These are phyloP conservation scores for Claviceps maximensis DNA, from an alignment of 2,329 filamentous ascomycete species.

Conservation along the genomic window DNA sequence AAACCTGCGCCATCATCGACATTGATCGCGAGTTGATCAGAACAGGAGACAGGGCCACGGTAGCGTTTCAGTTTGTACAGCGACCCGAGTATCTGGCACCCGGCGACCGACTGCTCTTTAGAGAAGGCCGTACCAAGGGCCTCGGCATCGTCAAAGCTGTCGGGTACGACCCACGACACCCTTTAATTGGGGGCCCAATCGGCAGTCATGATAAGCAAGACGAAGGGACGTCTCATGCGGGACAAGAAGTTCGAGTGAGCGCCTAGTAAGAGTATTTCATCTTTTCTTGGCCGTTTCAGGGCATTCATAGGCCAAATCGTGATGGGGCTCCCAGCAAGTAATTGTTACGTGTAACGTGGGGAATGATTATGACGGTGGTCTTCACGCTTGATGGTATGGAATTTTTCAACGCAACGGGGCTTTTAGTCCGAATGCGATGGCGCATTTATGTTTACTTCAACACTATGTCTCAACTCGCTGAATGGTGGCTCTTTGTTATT, in stretches of 20 bases:
- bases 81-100: slow-evolving; percentile 82
- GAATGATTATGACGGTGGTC: no score
- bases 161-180: slow-evolving; percentile 62
- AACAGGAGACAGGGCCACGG: slow-evolving; percentile 83
- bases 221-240: background rate
- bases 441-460: no score
- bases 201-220: background rate
- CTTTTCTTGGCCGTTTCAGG: no score
- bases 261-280: background rate
- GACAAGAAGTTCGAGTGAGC: slow-evolving; percentile 3
- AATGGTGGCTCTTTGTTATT: no score
- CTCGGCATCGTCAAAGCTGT: slow-evolving; percentile 87
- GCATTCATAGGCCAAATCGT: no score
- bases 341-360: no score
- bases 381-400: no score
- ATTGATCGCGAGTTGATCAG: slow-evolving; percentile 93
- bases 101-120: slow-evolving; percentile 81
- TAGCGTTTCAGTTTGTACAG: slow-evolving; percentile 91
- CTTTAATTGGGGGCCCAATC: slow-evolving; percentile 19
- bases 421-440: no score
- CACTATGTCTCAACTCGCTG: no score
- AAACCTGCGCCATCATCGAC: slow-evolving; percentile 95
- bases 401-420: no score
- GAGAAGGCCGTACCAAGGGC: slow-evolving; percentile 90
- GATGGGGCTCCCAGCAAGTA: no score